Conservation (phyloP, 2,329 filamentous ascomycete species). For the Parafenestella ontariensis region DNA sequence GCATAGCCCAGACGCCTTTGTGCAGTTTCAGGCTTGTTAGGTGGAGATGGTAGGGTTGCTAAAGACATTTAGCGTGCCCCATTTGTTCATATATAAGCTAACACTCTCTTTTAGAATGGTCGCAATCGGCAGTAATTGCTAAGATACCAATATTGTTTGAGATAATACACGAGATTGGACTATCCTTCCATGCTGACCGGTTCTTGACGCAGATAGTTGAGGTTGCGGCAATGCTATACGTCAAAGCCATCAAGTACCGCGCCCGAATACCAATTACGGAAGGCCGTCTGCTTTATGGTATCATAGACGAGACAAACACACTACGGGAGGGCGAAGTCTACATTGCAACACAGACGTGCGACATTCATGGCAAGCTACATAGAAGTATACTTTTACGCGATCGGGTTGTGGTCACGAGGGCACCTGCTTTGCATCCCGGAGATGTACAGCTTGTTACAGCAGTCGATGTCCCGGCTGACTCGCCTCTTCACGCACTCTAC, state of each 20-base stretch:
- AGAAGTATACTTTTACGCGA: slow-evolving; percentile 30
- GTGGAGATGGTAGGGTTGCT: no score
- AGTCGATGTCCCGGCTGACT: slow-evolving; percentile 63
- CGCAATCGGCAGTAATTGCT: slow-evolving; percentile 67
- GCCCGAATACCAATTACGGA: slow-evolving; percentile 74
- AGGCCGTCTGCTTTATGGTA: slow-evolving; percentile 79
- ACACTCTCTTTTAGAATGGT: slow-evolving; percentile 50
- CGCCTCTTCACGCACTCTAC: slow-evolving; percentile 66
- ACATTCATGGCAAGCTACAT: slow-evolving; percentile 26
- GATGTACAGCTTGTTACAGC: slow-evolving; percentile 74
- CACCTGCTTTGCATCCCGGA: slow-evolving; percentile 80
- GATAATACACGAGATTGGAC: slow-evolving; percentile 61
- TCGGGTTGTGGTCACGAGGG: slow-evolving; percentile 72
- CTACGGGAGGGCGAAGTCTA: slow-evolving; percentile 73
- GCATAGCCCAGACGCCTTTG: background rate
- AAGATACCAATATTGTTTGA: slow-evolving; percentile 69
- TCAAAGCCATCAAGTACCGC: slow-evolving; percentile 79
- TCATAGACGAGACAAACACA: slow-evolving; percentile 81
- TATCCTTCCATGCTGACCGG: slow-evolving; percentile 71
- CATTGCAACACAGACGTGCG: slow-evolving; percentile 61
- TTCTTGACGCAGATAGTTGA: slow-evolving; percentile 78
- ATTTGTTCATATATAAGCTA: background rate
- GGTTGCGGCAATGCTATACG: slow-evolving; percentile 70
- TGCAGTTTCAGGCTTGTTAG: background rate
- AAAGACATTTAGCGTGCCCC: background rate